Percentiles rank a stretch among this genome's conserved stretches.
phyloP scores from a whole-genome alignment of 768 basidiomycete species.

The Suillus americanus region DNA sequence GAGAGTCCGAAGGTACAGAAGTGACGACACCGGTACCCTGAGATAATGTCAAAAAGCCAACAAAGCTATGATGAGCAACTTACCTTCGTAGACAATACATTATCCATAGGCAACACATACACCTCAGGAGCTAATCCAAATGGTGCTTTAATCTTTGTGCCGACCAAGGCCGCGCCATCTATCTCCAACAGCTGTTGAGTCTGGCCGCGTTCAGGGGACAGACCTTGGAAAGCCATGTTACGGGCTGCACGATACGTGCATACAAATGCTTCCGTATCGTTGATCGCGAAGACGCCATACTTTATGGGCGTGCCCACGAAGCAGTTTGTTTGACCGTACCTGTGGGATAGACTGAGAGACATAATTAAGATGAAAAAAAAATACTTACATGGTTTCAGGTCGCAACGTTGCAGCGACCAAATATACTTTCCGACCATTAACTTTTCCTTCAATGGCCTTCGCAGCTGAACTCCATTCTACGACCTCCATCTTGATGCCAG shows the following conservation, averaged over 20 bases:
- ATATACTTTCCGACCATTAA: slow-evolving; percentile 79
- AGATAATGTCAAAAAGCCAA: slow-evolving; percentile 5
- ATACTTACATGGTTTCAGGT: slow-evolving; percentile 89
- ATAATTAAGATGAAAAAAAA: neutral
- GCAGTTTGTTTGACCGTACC: slow-evolving; percentile 98
- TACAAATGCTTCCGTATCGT: slow-evolving; percentile 84
- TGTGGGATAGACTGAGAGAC: slow-evolving; percentile 27
- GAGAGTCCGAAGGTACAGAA: slow-evolving; percentile 97
- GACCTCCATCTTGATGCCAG: slow-evolving; percentile 92
- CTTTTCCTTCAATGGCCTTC: slow-evolving; percentile 60
- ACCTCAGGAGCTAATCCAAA: slow-evolving; percentile 81
- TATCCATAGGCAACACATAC: slow-evolving; percentile 98
- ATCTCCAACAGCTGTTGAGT: slow-evolving; percentile 75
- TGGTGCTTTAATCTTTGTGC: slow-evolving; percentile 89
- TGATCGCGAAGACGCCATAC: slow-evolving; percentile 90
- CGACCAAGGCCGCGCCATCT: slow-evolving; percentile 76
- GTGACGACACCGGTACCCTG: slow-evolving; percentile 98
- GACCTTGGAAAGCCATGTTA: slow-evolving; percentile 98
- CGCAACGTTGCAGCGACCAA: slow-evolving; percentile 95
- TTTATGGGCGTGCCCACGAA: slow-evolving; percentile 90
- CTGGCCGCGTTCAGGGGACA: slow-evolving; percentile 69
- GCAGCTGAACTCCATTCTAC: slow-evolving; percentile 77
- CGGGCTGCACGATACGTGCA: slow-evolving; percentile 88
- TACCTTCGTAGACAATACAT: slow-evolving; percentile 91
- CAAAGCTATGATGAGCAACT: slow-evolving; percentile 19